Base-by-base conservation (phyloP, 371 early-diverging fungal genomes). In the Synchytrium microbalum region DNA sequence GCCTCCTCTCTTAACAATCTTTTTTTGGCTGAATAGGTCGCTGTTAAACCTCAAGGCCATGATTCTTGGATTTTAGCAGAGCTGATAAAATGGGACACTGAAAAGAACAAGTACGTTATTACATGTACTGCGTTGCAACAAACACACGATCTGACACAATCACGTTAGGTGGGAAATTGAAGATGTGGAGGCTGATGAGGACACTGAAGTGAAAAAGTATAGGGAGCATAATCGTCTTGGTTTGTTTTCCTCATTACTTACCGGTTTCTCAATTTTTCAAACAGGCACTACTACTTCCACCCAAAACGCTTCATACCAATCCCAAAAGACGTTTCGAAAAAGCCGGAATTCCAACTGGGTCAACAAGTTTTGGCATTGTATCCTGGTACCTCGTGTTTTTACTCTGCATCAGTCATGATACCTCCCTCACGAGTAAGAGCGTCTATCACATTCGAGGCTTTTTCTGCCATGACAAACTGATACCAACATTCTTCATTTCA, bases 331-430 rank as follows among this genome's bases (percentile, higher is more conserved):
- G 72, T 70, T 59, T 81, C 84, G 53, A 70, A 66, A 3, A 57
- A 71, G 27, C 68, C 77, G 2, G 86, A 90, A 68, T 81, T 89
- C 64, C 73, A 82, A 10, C 71, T 75, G 27, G 85, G 83, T 0
- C 82, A 84, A 38, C 82, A 82, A 29, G 90, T 92, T 14, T 71
- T 92, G 54, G 92, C 92, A 2, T 72, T 92, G 28, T 94, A 91
- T 71, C 92, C 92, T 1, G 79, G 82, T 0, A 92, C 90, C 2
- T 91, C 90, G 0, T 90, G 89, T 64, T 93, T 92, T 67, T 93
- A 93, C 72, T 82, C 85, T 64, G 93, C 88, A 0, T 78, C 74
- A 2, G 89, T 92, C 0, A 74, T 86, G 0, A 65, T 74, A 2
- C 80, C 89, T 5, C 90, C 92, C 1, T 55, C 79, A 76, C 57